Evolutionary conservation across 2,329 filamentous ascomycete genomes (phyloP).

Genomic region (Sclerotinia glacialis): DNA sequence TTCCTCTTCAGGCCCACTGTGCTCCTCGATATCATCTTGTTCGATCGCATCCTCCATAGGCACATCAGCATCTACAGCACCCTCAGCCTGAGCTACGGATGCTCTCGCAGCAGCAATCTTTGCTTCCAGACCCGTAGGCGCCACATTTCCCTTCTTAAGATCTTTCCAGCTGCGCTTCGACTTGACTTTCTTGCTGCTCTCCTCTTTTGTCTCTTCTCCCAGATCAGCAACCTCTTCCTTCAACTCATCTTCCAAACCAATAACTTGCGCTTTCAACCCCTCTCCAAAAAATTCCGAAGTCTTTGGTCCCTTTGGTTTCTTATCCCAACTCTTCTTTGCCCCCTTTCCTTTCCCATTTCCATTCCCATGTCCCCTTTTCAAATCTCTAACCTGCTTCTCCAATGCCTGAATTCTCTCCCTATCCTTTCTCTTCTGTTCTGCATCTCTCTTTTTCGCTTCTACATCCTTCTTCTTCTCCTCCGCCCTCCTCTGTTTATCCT

Average conservation of each 20-base stretch:
- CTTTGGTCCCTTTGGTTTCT: slow-evolving; percentile 12
- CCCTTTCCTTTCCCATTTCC: neutral
- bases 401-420: slow-evolving; percentile 2
- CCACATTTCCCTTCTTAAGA: neutral
- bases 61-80: neutral
- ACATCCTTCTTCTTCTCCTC: slow-evolving; percentile 2
- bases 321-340: neutral
- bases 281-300: slow-evolving; percentile 16
- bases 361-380: slow-evolving; percentile 2
- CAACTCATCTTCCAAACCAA: neutral
- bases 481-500: slow-evolving; percentile 3
- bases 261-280: neutral
- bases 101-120: slow-evolving; percentile 12
- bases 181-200: slow-evolving; percentile 5
- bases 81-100: neutral
- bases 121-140: neutral
- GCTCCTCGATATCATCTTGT: neutral
- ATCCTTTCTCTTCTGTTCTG: neutral
- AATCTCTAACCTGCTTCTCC: slow-evolving; percentile 12
- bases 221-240: neutral
- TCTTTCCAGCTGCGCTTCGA: slow-evolving; percentile 15
- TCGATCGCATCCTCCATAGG: slow-evolving; percentile 11
- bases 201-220: neutral
- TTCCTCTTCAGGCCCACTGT: neutral
- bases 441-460: neutral